Evolutionary conservation across 2,329 filamentous ascomycete species (phyloP), one percentile per base, ranked within the genome.

Genomic region (Geosmithia flava): DNA sequence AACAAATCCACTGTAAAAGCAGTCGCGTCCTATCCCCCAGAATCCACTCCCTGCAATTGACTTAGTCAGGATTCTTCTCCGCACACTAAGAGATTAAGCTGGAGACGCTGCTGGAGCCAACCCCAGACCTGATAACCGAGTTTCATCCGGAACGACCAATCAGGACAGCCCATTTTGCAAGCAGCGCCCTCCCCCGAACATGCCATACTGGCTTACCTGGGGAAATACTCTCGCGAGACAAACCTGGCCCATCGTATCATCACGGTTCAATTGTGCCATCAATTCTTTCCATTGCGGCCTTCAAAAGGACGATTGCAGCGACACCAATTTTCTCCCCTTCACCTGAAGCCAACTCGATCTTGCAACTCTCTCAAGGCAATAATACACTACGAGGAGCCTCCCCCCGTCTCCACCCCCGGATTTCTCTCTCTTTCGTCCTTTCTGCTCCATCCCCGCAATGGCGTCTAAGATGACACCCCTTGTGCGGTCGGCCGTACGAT

Each of bases 401-500:
- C 54, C 52, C 53, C 50, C 53, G 52, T 47, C 51, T 50, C 53
- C 45, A 42, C 50, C 50, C 50, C 47, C 50, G 48, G 53, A 37
- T 37, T 37, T 27, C 11, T 37, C 33, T 37, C 33, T 50, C 11
- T 37, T 11, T 37, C 33, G 50, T 53, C 52, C 48, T 51, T 50
- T 8, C 8, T 27, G 23, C 4, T 27, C 23, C 51, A 50, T 49
- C 52, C 46, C 54, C 55, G 58, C 55, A 60, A 95, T 95, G 89
- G 85, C 88, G 65, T 90, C 85, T 66, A 91, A 84, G 74, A 71
- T 95, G 63, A 76, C 82, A 52, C 85, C 87, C 45, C 76, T 83
- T 60, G 72, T 87, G 68, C 78, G 87, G 68, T 79, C 80, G 59
- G 79, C 77, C 63, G 71, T 78, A 58, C 80, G 85, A 62, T 72